Base-by-base conservation (phyloP, 306 rosid genomes). In the Malus asiatica region DNA sequence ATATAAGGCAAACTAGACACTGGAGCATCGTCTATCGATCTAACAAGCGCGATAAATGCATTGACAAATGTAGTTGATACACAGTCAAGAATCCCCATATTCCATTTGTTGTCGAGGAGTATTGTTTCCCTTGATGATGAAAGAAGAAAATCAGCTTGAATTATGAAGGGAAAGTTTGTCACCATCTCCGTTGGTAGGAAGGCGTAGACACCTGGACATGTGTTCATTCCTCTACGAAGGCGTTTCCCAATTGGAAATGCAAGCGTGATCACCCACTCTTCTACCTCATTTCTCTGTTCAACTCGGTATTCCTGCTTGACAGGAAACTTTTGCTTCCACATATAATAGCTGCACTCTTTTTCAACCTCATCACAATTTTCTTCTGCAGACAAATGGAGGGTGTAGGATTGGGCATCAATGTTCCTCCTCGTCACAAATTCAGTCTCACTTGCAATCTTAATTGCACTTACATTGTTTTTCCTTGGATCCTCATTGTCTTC, bases 141-240 rank as follows among this genome's bases (percentile, higher is more conserved):
- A 13, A 91, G 74, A 3, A 91, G 83, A 82, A 90, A 90, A 77
- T 90, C 96, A 8, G 91, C 91, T 75, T 90, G 96, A 58, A 90
- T 85, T 64, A 89, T 86, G 76, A 91, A 91, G 2, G 97, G 97
- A 27, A 91, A 91, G 63, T 82, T 77, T 2, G 94, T 91, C 0
- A 91, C 83, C 94, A 89, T 91, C 80, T 86, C 87, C 6, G 97
- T 89, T 8, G 97, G 97, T 72, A 91, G 94, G 77, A 88, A 91
- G 4, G 89, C 88, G 53, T 87, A 91, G 29, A 91, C 66, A 44
- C 97, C 95, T 18, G 90, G 83, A 30, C 77, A 66, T 19, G 70
- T 84, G 68, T 42, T 80, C 29, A 2, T 68, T 45, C 87, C 91
- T 55, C 83, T 70, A 4, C 66, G 20, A 66, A 86, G 87, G 64